phyloP scores from a whole-genome alignment of 169 alveolate species.

The Amoebophrya sp. region DNA sequence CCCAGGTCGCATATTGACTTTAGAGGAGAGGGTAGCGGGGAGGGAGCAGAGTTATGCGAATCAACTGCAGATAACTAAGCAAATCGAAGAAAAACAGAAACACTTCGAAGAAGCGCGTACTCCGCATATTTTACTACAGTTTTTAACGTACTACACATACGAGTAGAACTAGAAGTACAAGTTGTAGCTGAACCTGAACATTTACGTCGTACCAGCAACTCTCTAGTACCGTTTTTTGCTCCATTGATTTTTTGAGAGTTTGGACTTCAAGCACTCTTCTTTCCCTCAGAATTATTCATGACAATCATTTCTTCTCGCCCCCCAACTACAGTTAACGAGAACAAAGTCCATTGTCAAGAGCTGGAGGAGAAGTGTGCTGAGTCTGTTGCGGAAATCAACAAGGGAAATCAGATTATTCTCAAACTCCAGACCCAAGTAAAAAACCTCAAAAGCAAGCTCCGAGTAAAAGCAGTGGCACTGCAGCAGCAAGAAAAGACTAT shows the following conservation, averaged over 20 bases:
- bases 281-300: background rate
- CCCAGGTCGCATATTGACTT: background rate
- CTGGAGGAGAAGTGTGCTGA: background rate
- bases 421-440: background rate
- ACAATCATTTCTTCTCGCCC: background rate
- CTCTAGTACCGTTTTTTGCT: no score
- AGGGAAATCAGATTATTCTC: background rate
- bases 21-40: background rate
- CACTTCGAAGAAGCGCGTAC: conserved; percentile 15
- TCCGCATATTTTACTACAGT: no score
- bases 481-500: conserved; percentile 8
- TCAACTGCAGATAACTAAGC: background rate
- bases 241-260: no score
- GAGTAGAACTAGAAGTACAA: no score
- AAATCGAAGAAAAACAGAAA: background rate
- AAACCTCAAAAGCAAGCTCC: background rate
- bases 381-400: background rate
- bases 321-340: background rate
- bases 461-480: background rate
- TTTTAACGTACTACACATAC: no score
- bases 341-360: background rate
- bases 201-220: no score
- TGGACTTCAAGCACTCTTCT: no score
- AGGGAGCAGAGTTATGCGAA: background rate
- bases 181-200: no score